A percentile compares a stretch with the other conserved stretches of the same genome.
These are phyloP conservation scores for Ascocoryne sarcoides DNA, from an alignment of 2,329 filamentous ascomycete species.

Conservation along the genomic window DNA sequence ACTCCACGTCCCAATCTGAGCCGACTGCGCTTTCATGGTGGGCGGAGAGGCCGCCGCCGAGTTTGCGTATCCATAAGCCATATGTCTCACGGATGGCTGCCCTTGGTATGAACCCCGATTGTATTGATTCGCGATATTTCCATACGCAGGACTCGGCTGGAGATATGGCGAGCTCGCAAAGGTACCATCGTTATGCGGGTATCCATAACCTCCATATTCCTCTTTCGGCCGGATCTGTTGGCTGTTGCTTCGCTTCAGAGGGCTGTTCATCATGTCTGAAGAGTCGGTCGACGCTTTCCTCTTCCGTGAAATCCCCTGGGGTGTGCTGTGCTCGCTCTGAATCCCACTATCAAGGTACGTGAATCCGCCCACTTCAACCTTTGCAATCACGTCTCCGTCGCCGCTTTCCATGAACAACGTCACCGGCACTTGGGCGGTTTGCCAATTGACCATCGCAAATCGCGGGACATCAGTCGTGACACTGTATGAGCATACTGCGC, in stretches of 20 bases:
- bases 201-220: conserved; percentile 47
- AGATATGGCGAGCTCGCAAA: conserved; percentile 41
- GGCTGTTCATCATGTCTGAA: conserved; percentile 36
- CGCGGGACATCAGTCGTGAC: conserved; percentile 65
- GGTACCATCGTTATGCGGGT: conserved; percentile 37
- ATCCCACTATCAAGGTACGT: conserved; percentile 43
- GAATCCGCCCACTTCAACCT: conserved; percentile 51
- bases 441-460: conserved; percentile 46
- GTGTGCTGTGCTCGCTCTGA: conserved; percentile 29
- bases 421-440: conserved; percentile 47
- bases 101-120: conserved; percentile 26
- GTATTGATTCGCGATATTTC: conserved; percentile 28
- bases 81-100: conserved; percentile 32
- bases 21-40: conserved; percentile 37
- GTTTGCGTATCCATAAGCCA: conserved; percentile 34
- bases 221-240: conserved; percentile 40
- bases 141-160: conserved; percentile 40
- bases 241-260: conserved; percentile 37
- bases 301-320: conserved; percentile 40
- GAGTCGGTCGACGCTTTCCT: conserved; percentile 46
- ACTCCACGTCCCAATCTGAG: conserved; percentile 38
- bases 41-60: conserved; percentile 33
- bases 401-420: conserved; percentile 51
- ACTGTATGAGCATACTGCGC: conserved; percentile 58
- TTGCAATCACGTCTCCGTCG: conserved; percentile 39